Evolutionary conservation across 2,329 filamentous ascomycete species (phyloP).

Genomic region (Colletotrichum lupini): DNA sequence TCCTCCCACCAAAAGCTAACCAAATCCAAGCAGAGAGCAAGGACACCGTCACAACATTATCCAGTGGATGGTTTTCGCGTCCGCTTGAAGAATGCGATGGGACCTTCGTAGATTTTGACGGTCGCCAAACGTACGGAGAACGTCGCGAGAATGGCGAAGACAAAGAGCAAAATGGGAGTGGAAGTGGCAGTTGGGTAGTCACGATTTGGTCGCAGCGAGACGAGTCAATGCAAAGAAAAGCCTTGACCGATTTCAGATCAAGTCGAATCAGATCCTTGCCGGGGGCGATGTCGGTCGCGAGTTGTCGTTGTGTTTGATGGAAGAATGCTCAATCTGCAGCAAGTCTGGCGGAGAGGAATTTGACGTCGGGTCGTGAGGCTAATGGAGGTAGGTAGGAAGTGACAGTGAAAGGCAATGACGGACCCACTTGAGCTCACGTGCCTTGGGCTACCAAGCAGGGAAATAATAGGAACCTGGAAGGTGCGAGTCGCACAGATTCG

Average conservation of each 20-base stretch:
- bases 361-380: not conserved
- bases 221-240: constrained; percentile 4
- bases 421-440: constrained; percentile 23
- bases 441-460: not conserved
- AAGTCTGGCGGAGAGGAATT: not conserved
- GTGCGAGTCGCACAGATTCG: not conserved
- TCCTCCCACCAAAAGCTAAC: constrained; percentile 33
- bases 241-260: not conserved
- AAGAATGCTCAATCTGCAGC: not conserved
- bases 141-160: constrained; percentile 21
- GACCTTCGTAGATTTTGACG: constrained; percentile 11
- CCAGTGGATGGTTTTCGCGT: constrained; percentile 27
- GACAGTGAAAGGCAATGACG: constrained; percentile 3
- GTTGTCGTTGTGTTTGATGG: constrained; percentile 1
- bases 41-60: constrained; percentile 27
- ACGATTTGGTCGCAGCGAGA: constrained; percentile 10
- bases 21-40: constrained; percentile 34
- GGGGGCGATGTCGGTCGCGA: not conserved
- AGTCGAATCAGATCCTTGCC: not conserved
- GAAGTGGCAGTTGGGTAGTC: constrained; percentile 21
- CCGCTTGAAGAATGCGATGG: constrained; percentile 11
- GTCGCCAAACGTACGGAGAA: constrained; percentile 4
- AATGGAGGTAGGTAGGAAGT: not conserved
- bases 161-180: constrained; percentile 6
- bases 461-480: not conserved